Evolutionary conservation across 2,329 filamentous ascomycete genomes (phyloP), one percentile per base, ranked within the genome.

Genomic region (Beauveria varroae): DNA sequence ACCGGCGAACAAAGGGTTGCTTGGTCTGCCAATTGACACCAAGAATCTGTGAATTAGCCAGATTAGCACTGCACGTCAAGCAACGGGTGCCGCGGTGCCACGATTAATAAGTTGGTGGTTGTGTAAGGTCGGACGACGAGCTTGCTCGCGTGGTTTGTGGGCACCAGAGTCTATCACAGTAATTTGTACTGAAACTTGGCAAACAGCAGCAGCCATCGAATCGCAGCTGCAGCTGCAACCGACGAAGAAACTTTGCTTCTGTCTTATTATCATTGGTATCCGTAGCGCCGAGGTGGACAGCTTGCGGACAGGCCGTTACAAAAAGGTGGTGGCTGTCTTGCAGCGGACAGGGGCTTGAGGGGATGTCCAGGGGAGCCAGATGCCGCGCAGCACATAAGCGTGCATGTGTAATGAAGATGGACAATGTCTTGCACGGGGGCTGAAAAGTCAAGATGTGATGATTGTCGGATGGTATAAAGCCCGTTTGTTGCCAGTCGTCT

Each of bases 61-160:
- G 10, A 18, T 5, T 18, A 51, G 50, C 30, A 24, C 26, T 22
- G 3, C 22, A n/a, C 43, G 34, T 26, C 37, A 43, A 30, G 22
- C 10, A 28, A 28, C 24, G 26, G 20, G 51, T 53, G 30, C 40
- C 26, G 7, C 26, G 6, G 34, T 40, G 14, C 34, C 34, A 37
- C 34, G 34, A 26, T 34, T 51, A 5, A n/a, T 9, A 14, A 7
- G 37, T 1, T 55, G 37, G n/a, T 55, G 34, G 51, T 54, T 20
- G 44, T 12, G 3, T 16, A 30, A 55, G 40, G 52, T 55, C 16
- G 52, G 40, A 55, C 52, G 24, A 30, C 16, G 40, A 8, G 37
- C 37, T 41, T n/a, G 52, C 52, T 55, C 52, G 52, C 52, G 52
- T 55, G 52, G 52, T 26, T 30, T 20, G 52, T 44, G 52, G 52